Conservation (phyloP, 805 yeast genomes). For the Hanseniaspora guilliermondii region DNA sequence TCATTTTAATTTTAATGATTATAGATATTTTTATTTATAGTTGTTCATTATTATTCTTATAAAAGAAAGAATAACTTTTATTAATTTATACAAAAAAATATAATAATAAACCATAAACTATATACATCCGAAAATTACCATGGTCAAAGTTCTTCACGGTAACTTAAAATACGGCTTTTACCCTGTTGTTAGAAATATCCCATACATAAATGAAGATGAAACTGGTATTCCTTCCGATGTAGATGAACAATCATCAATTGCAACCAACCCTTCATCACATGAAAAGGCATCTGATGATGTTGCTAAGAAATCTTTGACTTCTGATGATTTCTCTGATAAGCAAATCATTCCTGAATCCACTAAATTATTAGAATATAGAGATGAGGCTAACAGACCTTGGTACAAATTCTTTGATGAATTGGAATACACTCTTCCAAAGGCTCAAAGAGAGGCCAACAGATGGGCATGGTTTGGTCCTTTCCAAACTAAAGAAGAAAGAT, state of each 20-base stretch:
- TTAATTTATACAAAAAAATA: not conserved
- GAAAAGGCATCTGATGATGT: not conserved
- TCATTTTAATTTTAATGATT: too few relatives aligned
- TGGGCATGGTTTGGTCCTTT: constrained; percentile 47
- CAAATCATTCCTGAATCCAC: constrained; percentile 1
- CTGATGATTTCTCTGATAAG: not conserved
- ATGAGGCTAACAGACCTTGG: constrained; percentile 44
- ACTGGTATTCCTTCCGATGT: constrained; percentile 10
- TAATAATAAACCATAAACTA: not conserved
- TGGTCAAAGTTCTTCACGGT: constrained; percentile 20
- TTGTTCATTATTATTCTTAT: too few relatives aligned
- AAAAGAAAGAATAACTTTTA: too few relatives aligned
- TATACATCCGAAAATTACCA: too few relatives aligned
- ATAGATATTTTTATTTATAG: too few relatives aligned
- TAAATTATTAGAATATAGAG: constrained; percentile 32
- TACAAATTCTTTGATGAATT: constrained; percentile 49
- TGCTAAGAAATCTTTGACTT: not conserved
- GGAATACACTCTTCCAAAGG: constrained; percentile 38
- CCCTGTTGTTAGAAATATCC: constrained; percentile 25
- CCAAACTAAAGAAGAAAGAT: constrained; percentile 35
- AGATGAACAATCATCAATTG: not conserved
- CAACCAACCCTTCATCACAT: not conserved
- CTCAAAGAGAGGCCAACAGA: constrained; percentile 22
- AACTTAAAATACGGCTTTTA: constrained; percentile 28
- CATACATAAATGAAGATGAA: constrained; percentile 16